These are phyloP conservation scores for Corrigiola litoralis DNA, from an alignment of 179 eudicot genomes.

Conservation along the genomic window DNA sequence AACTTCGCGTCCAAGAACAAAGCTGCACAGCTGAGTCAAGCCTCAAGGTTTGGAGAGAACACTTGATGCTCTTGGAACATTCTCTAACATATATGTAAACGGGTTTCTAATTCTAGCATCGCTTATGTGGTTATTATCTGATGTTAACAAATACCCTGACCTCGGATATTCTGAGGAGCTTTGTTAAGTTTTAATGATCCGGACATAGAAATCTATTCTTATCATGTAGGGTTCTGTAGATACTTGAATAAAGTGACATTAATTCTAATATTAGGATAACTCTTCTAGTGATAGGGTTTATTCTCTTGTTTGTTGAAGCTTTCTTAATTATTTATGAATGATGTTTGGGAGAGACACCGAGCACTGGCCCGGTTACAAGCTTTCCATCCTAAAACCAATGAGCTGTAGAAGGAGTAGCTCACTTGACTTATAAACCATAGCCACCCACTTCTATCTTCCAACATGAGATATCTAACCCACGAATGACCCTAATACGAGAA, in stretches of 20 bases:
- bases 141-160: not conserved
- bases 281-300: not conserved
- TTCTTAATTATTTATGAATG: too few species aligned
- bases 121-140: not conserved
- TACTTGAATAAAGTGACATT: not conserved
- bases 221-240: not conserved
- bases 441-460: too few species aligned
- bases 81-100: not conserved
- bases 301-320: too few species aligned
- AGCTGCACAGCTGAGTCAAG: constrained; percentile 80
- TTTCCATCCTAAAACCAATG: too few species aligned
- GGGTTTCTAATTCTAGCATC: not conserved
- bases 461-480: too few species aligned
- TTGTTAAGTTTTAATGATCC: too few species aligned
- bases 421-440: too few species aligned
- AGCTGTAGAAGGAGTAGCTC: too few species aligned
- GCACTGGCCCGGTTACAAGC: too few species aligned
- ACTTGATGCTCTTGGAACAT: constrained; percentile 11
- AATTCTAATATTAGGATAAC: not conserved
- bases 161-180: too few species aligned
- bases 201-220: not conserved
- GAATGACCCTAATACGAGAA: too few species aligned
- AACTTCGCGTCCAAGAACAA: constrained; percentile 81
- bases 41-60: constrained; percentile 34
- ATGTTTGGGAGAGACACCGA: too few species aligned